phyloP scores from a whole-genome alignment of 2,329 filamentous ascomycete genomes.

The Basipetospora chlamydospora region DNA sequence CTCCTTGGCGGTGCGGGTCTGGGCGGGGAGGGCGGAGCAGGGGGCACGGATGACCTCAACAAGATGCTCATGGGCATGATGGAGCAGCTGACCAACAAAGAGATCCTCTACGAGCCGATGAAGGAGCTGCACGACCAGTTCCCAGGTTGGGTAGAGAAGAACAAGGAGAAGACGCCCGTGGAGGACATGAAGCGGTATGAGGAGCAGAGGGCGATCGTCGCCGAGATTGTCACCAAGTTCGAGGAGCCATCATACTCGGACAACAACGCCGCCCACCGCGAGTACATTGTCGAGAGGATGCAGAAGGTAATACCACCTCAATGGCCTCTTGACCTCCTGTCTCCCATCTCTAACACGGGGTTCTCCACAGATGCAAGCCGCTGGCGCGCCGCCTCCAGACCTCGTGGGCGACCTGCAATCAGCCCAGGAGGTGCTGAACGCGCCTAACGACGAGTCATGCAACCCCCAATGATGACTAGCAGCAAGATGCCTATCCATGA shows the following conservation, averaged over 20 bases:
- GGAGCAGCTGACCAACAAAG: conserved; percentile 96
- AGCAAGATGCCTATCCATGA: neutral
- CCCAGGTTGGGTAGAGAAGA: conserved; percentile 73
- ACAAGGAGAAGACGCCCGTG: conserved; percentile 46
- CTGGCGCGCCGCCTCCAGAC: conserved; percentile 79
- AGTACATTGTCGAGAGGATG: conserved; percentile 95
- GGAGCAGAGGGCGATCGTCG: conserved; percentile 64
- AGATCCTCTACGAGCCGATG: conserved; percentile 97
- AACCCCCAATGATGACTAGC: conserved; percentile 38
- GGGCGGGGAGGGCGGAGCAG: conserved; percentile 42
- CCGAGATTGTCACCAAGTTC: conserved; percentile 79
- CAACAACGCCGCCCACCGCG: conserved; percentile 63
- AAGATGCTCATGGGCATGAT: conserved; percentile 97
- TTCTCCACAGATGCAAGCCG: conserved; percentile 73
- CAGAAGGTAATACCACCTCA: conserved; percentile 89
- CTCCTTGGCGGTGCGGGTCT: too few species aligned
- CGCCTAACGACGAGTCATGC: conserved; percentile 43
- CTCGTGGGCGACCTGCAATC: conserved; percentile 81
- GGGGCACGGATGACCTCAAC: conserved; percentile 68
- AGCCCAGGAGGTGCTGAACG: conserved; percentile 56
- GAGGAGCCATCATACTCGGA: conserved; percentile 72
- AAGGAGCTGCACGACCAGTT: conserved; percentile 92
- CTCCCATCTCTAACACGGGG: too few species aligned
- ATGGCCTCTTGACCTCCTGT: too few species aligned
- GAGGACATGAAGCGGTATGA: conserved; percentile 71